Conservation (phyloP, 352 stramenopile species). For the Peronosclerospora sorghi region DNA sequence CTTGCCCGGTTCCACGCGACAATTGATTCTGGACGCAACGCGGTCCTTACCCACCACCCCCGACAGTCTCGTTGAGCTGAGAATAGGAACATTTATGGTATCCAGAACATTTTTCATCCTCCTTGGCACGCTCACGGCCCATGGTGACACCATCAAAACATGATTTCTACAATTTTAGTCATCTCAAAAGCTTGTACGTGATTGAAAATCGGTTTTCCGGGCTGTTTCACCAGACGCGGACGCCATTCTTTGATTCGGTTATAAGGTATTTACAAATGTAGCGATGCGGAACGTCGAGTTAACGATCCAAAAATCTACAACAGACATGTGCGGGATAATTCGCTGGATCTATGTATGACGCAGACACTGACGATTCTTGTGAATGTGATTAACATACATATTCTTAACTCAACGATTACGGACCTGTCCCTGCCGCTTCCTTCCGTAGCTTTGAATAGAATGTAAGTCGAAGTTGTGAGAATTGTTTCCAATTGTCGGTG, state of each 20-base stretch:
- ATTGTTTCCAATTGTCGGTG: background rate
- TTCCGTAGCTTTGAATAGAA: background rate
- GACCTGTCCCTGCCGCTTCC: background rate
- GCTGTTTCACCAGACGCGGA: background rate
- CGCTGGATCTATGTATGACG: background rate
- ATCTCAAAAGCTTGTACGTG: conserved; percentile 1
- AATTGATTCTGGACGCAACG: too few species aligned
- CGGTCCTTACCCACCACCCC: too few species aligned
- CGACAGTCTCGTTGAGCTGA: background rate
- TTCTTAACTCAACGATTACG: background rate
- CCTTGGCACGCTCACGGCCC: background rate
- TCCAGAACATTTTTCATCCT: background rate
- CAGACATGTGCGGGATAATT: background rate
- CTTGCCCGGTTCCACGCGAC: too few species aligned
- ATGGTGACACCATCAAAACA: background rate
- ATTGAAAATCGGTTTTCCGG: too few species aligned
- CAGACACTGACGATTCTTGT: background rate
- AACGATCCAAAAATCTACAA: background rate
- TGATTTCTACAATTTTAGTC: background rate
- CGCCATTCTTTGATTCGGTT: background rate
- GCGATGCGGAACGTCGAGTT: background rate
- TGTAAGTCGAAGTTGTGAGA: background rate
- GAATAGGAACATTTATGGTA: background rate
- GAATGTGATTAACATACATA: background rate
- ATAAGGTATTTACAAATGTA: background rate